These are phyloP conservation scores for Entoloma clypeatum DNA, from an alignment of 1,284 basidiomycete species.

Conservation along the genomic window DNA sequence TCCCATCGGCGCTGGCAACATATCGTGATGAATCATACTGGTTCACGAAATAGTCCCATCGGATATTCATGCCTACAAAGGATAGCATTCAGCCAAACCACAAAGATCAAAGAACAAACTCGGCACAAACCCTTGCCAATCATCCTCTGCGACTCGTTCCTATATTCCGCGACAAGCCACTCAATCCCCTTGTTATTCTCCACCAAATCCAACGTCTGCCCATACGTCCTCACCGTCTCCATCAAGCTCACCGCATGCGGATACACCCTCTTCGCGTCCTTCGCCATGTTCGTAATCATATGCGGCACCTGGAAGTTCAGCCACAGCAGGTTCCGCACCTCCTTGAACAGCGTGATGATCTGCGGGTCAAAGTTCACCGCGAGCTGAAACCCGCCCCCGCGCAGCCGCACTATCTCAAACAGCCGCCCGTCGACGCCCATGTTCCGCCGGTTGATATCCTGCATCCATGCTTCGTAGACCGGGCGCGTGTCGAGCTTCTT, in stretches of 20 bases:
- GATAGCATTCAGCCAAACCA: slow-evolving; percentile 9
- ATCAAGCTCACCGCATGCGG: slow-evolving; percentile 97
- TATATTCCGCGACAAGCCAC: slow-evolving; percentile 89
- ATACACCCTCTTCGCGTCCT: slow-evolving; percentile 97
- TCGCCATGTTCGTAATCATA: slow-evolving; percentile 92
- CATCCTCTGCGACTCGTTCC: slow-evolving; percentile 89
- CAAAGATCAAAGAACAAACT: slow-evolving; percentile 1
- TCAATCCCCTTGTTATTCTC: slow-evolving; percentile 88
- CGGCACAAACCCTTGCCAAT: slow-evolving; percentile 64
- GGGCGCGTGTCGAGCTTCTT: slow-evolving; percentile 94
- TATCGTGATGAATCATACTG: slow-evolving; percentile 83
- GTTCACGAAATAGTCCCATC: slow-evolving; percentile 97
- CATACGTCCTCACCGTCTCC: slow-evolving; percentile 97
- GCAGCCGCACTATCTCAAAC: slow-evolving; percentile 89
- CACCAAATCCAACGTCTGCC: slow-evolving; percentile 89
- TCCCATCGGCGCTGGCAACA: slow-evolving; percentile 65
- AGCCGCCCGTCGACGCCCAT: slow-evolving; percentile 92
- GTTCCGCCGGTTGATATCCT: slow-evolving; percentile 90
- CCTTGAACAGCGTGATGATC: slow-evolving; percentile 97
- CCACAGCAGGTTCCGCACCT: slow-evolving; percentile 95
- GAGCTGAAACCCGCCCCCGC: slow-evolving; percentile 82
- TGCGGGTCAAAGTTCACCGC: slow-evolving; percentile 97
- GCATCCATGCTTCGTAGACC: slow-evolving; percentile 94
- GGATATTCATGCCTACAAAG: slow-evolving; percentile 76
- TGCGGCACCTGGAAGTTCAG: slow-evolving; percentile 94